Evolutionary conservation across 2,329 filamentous ascomycete genomes (phyloP).

Genomic region (Botrytis elliptica): DNA sequence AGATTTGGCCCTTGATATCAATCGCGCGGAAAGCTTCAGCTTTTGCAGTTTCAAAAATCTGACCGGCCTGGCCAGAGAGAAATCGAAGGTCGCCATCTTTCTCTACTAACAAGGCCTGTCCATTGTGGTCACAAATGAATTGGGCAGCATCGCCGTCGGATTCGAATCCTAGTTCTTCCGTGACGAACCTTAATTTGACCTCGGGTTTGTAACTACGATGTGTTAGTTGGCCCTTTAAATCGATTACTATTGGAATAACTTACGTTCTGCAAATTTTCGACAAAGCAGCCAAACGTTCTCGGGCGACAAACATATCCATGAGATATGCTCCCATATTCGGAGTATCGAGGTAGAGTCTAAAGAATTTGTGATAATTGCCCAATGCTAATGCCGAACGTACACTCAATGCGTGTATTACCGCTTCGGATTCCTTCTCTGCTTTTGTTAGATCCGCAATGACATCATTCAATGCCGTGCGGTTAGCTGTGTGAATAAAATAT

Average conservation of each 20-base stretch:
- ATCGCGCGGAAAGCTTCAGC: slow-evolving; percentile 76
- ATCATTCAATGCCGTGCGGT: slow-evolving; percentile 97
- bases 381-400: slow-evolving; percentile 89
- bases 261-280: slow-evolving; percentile 94
- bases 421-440: slow-evolving; percentile 84
- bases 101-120: slow-evolving; percentile 74
- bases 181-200: slow-evolving; percentile 85
- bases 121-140: slow-evolving; percentile 81
- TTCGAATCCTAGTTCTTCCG: slow-evolving; percentile 94
- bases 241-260: slow-evolving; percentile 45
- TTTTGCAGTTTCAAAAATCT: slow-evolving; percentile 72
- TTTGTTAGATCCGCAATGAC: slow-evolving; percentile 97
- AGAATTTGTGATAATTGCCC: slow-evolving; percentile 97
- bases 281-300: slow-evolving; percentile 87
- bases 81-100: slow-evolving; percentile 72
- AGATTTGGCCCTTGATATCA: slow-evolving; percentile 98
- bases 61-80: slow-evolving; percentile 68
- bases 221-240: slow-evolving; percentile 46
- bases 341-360: slow-evolving; percentile 90
- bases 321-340: slow-evolving; percentile 97
- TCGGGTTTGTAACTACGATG: slow-evolving; percentile 80
- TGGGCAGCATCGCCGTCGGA: slow-evolving; percentile 86
- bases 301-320: slow-evolving; percentile 98
- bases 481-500: slow-evolving; percentile 99
- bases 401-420: slow-evolving; percentile 86